phyloP scores from a whole-genome alignment of 345 rosid genomes.

The Populus pruinosa region DNA sequence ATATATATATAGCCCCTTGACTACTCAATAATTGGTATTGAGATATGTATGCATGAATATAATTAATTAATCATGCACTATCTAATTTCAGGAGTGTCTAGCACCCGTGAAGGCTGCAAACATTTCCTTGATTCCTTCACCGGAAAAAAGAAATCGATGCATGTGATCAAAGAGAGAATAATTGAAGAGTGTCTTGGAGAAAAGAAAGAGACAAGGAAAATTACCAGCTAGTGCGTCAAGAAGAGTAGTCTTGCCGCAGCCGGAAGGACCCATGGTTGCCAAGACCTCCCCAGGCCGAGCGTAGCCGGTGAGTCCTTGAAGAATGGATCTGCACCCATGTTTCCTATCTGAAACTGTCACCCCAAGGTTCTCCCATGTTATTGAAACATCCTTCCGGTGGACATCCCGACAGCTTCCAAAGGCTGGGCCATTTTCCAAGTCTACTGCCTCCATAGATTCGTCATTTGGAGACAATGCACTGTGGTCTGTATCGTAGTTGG shows the following conservation, averaged over 20 bases:
- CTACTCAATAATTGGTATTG: too few relatives aligned
- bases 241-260: slow-evolving; percentile 16
- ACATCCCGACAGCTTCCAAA: background rate
- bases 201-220: too few relatives aligned
- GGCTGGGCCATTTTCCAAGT: background rate
- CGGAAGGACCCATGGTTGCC: slow-evolving; percentile 22
- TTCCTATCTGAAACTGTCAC: slow-evolving; percentile 6
- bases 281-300: slow-evolving; percentile 15
- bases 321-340: background rate
- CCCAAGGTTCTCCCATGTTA: slow-evolving; percentile 8
- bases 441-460: background rate
- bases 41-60: too few relatives aligned
- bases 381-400: background rate
- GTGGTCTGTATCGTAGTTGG: background rate
- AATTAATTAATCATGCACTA: too few relatives aligned
- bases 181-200: background rate
- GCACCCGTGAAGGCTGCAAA: too few relatives aligned
- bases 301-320: slow-evolving; percentile 6
- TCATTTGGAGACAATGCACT: background rate
- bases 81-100: too few relatives aligned
- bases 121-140: too few relatives aligned
- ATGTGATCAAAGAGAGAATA: background rate
- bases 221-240: slow-evolving; percentile 21
- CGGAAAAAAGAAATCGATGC: too few relatives aligned
- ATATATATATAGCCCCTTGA: too few relatives aligned